A percentile compares a stretch with the other conserved stretches of the same genome.
phyloP scores from a whole-genome alignment of 129 eudicot genomes.

The Flaveria ramosissima region DNA sequence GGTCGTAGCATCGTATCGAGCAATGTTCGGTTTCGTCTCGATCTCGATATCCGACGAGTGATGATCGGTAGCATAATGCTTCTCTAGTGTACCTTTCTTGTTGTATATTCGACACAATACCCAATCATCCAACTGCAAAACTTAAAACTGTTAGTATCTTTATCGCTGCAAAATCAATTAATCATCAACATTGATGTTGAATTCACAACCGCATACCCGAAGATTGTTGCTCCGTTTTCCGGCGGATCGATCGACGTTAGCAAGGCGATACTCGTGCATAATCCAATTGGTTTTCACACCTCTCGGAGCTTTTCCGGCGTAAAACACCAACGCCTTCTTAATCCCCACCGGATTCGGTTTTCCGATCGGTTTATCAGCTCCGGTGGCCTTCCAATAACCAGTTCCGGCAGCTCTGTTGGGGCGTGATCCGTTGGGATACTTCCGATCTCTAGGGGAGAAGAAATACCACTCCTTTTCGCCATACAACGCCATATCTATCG shows the following conservation, averaged over 20 bases:
- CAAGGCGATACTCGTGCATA: slow-evolving; percentile 71
- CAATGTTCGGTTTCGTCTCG: slow-evolving; percentile 48
- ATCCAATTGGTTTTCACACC: slow-evolving; percentile 74
- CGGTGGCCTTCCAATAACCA: slow-evolving; percentile 76
- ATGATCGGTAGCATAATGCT: slow-evolving; percentile 42
- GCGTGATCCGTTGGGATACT: slow-evolving; percentile 62
- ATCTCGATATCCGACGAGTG: slow-evolving; percentile 44
- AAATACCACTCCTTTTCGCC: slow-evolving; percentile 79
- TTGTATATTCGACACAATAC: slow-evolving; percentile 77
- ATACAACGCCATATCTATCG: slow-evolving; percentile 54
- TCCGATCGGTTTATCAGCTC: slow-evolving; percentile 69
- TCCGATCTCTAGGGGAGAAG: slow-evolving; percentile 64
- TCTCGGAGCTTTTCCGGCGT: slow-evolving; percentile 69
- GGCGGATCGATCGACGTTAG: slow-evolving; percentile 68
- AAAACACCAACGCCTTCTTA: slow-evolving; percentile 66
- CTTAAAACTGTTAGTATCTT: background rate
- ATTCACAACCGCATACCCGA: slow-evolving; percentile 35
- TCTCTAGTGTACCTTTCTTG: slow-evolving; percentile 62
- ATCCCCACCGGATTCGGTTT: slow-evolving; percentile 65
- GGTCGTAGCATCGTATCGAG: background rate
- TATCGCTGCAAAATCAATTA: background rate
- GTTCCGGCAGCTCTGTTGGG: slow-evolving; percentile 75
- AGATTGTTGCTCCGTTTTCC: slow-evolving; percentile 54
- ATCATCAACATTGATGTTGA: background rate
- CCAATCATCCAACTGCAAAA: slow-evolving; percentile 69